Conservation (phyloP, 441 rosid genomes). For the Omphalea diandra region DNA sequence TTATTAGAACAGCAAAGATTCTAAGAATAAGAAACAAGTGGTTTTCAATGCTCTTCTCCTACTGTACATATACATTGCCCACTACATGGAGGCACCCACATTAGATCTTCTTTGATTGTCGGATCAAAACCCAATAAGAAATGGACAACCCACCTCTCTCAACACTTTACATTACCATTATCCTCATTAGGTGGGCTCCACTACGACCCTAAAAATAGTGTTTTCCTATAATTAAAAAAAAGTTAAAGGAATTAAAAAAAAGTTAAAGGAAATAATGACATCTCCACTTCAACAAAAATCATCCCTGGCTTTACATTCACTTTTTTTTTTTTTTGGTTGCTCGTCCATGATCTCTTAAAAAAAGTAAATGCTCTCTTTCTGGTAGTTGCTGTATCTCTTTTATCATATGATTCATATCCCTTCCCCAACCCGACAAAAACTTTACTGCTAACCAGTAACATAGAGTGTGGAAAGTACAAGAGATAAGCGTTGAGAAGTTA, state of each 20-base stretch:
- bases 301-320: constrained; percentile 24
- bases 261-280: constrained; percentile 8
- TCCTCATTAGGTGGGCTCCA: constrained; percentile 27
- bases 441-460: not conserved
- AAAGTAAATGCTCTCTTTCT: too few species aligned
- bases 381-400: too few species aligned
- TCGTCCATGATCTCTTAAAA: too few species aligned
- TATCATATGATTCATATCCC: too few species aligned
- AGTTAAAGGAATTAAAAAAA: too few species aligned
- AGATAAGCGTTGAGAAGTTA: constrained; percentile 10
- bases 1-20: constrained; percentile 28
- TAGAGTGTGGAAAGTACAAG: not conserved
- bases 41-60: constrained; percentile 29
- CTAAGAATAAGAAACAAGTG: constrained; percentile 35
- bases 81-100: constrained; percentile 30
- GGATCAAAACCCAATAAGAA: constrained; percentile 19
- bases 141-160: constrained; percentile 23
- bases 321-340: not conserved
- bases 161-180: constrained; percentile 30
- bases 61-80: constrained; percentile 34
- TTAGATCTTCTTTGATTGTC: constrained; percentile 25
- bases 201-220: constrained; percentile 12
- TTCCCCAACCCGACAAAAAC: too few species aligned
- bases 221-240: not conserved
- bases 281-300: constrained; percentile 8